Percentiles rank a stretch among this genome's conserved stretches.
These are phyloP conservation scores for Diplodia seriata DNA, from an alignment of 2,329 filamentous ascomycete species.

Conservation along the genomic window DNA sequence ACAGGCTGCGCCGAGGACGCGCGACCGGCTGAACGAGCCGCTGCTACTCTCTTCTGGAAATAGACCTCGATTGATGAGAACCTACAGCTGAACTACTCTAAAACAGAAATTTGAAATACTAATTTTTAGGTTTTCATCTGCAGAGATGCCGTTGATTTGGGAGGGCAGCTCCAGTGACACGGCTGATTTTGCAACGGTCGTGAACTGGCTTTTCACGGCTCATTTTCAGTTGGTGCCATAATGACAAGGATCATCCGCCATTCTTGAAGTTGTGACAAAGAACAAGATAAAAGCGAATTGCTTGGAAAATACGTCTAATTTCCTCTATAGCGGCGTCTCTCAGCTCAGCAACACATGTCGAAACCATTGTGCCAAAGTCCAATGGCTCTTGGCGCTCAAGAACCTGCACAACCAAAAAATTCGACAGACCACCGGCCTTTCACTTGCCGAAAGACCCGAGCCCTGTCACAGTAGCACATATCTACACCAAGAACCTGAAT, in stretches of 20 bases:
- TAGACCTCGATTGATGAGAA: not conserved
- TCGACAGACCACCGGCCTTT: not conserved
- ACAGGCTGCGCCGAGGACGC: not conserved
- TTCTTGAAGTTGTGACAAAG: too few species aligned
- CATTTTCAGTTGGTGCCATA: too few species aligned
- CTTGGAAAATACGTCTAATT: too few species aligned
- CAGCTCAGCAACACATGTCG: not conserved
- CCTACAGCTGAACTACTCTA: not conserved
- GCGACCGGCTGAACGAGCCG: not conserved
- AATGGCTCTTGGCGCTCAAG: not conserved
- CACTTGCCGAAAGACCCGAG: not conserved
- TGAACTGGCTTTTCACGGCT: too few species aligned
- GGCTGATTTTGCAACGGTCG: too few species aligned
- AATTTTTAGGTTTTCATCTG: not conserved
- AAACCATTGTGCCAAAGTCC: not conserved
- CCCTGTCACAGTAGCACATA: not conserved
- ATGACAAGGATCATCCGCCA: too few species aligned
- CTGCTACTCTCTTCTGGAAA: not conserved
- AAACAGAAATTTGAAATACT: not conserved
- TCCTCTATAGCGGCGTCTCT: not conserved
- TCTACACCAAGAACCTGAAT: slow-evolving; percentile 69
- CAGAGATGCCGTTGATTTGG: not conserved
- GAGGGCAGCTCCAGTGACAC: too few species aligned
- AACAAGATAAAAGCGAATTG: too few species aligned
- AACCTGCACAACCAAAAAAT: too few species aligned